Percentiles rank a stretch among this genome's conserved stretches.
These are phyloP conservation scores for Pezizomycotina sp. DNA, from an alignment of 2,329 filamentous ascomycete genomes.

Conservation along the genomic window DNA sequence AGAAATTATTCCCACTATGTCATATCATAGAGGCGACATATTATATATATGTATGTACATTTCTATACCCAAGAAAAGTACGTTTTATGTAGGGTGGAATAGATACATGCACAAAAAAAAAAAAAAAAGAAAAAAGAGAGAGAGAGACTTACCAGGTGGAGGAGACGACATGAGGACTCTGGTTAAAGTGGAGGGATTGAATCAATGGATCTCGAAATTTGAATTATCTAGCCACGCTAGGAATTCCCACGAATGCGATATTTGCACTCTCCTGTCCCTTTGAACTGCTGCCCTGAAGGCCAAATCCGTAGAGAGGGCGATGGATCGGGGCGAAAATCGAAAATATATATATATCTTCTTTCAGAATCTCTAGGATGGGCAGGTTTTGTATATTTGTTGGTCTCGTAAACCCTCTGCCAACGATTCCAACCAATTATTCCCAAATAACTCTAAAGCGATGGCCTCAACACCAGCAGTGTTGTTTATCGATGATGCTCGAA, in stretches of 20 bases:
- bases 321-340: no score
- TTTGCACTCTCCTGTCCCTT: not conserved
- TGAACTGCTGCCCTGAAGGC: not conserved
- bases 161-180: not conserved
- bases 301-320: not conserved
- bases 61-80: not conserved
- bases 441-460: no score
- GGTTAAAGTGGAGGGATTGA: not conserved
- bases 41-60: not conserved
- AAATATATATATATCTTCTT: no score
- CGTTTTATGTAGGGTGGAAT: not conserved
- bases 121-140: conserved; percentile 2
- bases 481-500: no score
- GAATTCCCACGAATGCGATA: not conserved
- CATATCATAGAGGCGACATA: not conserved
- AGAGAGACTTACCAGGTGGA: not conserved
- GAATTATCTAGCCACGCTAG: not conserved
- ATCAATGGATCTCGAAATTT: not conserved
- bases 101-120: not conserved
- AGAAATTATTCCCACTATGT: not conserved
- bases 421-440: no score
- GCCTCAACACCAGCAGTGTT: no score
- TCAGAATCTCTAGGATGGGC: no score
- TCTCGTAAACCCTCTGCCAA: no score
- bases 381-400: no score